Evolutionary conservation across 2,329 filamentous ascomycete genomes (phyloP).

Genomic region (Neoascochyta sp.): DNA sequence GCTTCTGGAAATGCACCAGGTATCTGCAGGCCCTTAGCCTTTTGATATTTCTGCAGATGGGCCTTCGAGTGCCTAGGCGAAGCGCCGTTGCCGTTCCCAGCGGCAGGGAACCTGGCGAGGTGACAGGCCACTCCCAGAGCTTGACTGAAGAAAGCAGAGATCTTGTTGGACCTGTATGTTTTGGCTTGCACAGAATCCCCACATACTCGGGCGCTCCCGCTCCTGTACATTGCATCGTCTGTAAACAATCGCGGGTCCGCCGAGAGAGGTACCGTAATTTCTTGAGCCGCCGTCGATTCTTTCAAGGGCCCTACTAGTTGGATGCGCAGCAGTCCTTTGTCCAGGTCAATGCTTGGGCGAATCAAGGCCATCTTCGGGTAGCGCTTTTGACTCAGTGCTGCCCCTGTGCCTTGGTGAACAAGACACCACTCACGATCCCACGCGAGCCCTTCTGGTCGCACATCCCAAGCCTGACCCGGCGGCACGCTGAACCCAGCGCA

Average conservation of each 20-base stretch:
- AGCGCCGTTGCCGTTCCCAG: conserved; percentile 48
- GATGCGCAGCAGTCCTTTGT: conserved; percentile 62
- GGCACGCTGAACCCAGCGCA: conserved; percentile 77
- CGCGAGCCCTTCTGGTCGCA: conserved; percentile 75
- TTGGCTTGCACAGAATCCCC: conserved; percentile 72
- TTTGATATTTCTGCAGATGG: conserved; percentile 55
- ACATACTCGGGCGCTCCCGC: conserved; percentile 67
- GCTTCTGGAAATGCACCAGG: conserved; percentile 54
- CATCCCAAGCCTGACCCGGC: conserved; percentile 62
- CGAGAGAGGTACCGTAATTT: conserved; percentile 57
- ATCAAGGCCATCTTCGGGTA: conserved; percentile 86
- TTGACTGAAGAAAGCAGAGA: conserved; percentile 74
- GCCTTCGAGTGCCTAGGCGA: conserved; percentile 68
- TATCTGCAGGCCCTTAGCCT: conserved; percentile 36
- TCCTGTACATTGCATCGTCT: conserved; percentile 36
- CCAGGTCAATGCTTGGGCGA: conserved; percentile 69
- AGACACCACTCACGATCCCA: conserved; percentile 99
- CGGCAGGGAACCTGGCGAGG: conserved; percentile 75
- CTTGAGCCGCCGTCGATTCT: conserved; percentile 30
- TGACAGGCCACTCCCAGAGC: conserved; percentile 75
- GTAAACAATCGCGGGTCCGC: conserved; percentile 60
- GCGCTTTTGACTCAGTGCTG: conserved; percentile 82
- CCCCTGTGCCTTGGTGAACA: conserved; percentile 78
- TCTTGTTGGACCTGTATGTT: conserved; percentile 61
- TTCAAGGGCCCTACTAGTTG: conserved; percentile 44